Conservation (phyloP, 768 basidiomycete genomes). For the Podaxis sp. region DNA sequence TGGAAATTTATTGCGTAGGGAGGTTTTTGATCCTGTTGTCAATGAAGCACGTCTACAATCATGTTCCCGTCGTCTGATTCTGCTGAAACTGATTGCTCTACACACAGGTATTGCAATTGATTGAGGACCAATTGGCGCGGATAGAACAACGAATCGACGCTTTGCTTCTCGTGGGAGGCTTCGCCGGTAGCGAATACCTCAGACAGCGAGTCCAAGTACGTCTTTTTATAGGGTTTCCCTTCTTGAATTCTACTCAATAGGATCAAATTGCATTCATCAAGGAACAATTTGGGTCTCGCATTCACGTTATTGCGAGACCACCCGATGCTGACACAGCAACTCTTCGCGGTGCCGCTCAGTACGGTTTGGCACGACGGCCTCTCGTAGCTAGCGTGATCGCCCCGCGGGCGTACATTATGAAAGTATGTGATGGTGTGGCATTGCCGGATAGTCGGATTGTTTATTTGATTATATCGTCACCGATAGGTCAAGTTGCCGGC, state of each 20-base stretch:
- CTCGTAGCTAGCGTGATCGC: conserved; percentile 81
- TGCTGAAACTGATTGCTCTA: neutral
- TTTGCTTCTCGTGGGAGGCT: conserved; percentile 85
- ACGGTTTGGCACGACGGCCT: conserved; percentile 71
- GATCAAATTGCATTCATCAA: conserved; percentile 21
- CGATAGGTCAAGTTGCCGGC: conserved; percentile 81
- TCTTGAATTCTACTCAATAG: neutral
- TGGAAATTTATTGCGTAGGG: conserved; percentile 69
- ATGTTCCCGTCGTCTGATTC: neutral
- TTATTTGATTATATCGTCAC: conserved; percentile 1
- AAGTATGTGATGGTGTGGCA: conserved; percentile 37
- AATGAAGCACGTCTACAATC: conserved; percentile 48
- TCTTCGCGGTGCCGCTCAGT: conserved; percentile 81
- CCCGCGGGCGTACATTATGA: conserved; percentile 84
- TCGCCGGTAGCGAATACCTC: conserved; percentile 82
- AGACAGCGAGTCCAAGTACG: conserved; percentile 73
- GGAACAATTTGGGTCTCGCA: conserved; percentile 62
- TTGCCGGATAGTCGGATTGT: neutral
- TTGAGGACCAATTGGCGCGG: conserved; percentile 69
- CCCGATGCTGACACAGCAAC: conserved; percentile 88
- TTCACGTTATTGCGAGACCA: conserved; percentile 77
- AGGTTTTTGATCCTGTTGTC: conserved; percentile 91
- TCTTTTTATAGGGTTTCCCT: conserved; percentile 12
- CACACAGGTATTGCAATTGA: conserved; percentile 65
- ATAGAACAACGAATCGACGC: conserved; percentile 76